Conservation (phyloP, 73 alveolate genomes). For the Paraurostyla sp. region DNA sequence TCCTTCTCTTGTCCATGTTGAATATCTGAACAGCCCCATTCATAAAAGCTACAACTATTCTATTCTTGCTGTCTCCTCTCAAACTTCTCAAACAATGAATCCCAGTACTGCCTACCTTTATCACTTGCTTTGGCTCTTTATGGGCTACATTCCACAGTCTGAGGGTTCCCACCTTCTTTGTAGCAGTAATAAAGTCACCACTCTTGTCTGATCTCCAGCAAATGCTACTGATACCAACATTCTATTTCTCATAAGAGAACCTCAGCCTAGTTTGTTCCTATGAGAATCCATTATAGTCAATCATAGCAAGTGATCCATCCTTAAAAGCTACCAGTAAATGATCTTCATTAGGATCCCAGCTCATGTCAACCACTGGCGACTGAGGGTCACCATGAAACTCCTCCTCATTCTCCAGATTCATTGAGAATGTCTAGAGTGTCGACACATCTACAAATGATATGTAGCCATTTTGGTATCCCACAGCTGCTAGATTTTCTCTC, state of each 20-base stretch:
- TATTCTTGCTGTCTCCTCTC: background rate
- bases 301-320: slow-evolving; percentile 67
- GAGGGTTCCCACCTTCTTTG: slow-evolving; percentile 82
- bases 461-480: slow-evolving; percentile 74
- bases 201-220: slow-evolving; percentile 87
- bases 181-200: slow-evolving; percentile 87
- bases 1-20: slow-evolving; percentile 74
- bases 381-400: slow-evolving; percentile 55
- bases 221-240: slow-evolving; percentile 78
- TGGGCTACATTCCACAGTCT: slow-evolving; percentile 88
- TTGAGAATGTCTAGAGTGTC: background rate
- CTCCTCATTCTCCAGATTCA: background rate
- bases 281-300: slow-evolving; percentile 56
- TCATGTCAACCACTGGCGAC: slow-evolving; percentile 49
- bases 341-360: slow-evolving; percentile 74
- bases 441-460: slow-evolving; percentile 33
- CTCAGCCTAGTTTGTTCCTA: background rate
- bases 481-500: slow-evolving; percentile 54
- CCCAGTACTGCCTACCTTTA: slow-evolving; percentile 81
- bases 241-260: slow-evolving; percentile 80
- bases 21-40: slow-evolving; percentile 86
- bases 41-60: slow-evolving; percentile 67
- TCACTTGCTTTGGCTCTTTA: slow-evolving; percentile 70
- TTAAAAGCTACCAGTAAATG: slow-evolving; percentile 59
- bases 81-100: slow-evolving; percentile 66